These are phyloP conservation scores for Silene latifolia DNA, from an alignment of 148 eudicot genomes.

Conservation along the genomic window DNA sequence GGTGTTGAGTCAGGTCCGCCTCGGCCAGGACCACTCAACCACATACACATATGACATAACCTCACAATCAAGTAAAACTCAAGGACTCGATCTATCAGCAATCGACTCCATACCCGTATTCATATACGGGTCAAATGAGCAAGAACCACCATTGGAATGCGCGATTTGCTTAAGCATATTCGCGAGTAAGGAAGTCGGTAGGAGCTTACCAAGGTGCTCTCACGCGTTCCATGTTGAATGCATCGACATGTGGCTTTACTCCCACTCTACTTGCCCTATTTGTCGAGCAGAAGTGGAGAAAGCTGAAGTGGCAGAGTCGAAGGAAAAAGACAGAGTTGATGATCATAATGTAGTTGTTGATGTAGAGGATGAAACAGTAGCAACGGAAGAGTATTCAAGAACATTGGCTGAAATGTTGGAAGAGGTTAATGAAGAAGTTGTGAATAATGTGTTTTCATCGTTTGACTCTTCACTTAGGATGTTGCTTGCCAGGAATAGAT, in stretches of 20 bases:
- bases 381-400: neutral
- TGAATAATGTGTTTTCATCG: neutral
- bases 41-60: conserved; percentile 20
- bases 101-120: conserved; percentile 46
- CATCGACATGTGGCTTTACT: conserved; percentile 66
- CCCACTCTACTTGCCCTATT: conserved; percentile 57
- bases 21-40: conserved; percentile 22
- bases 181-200: conserved; percentile 44
- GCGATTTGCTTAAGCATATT: conserved; percentile 52
- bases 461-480: conserved; percentile 30
- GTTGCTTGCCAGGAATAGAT: conserved; percentile 36
- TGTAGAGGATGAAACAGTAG: neutral
- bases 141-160: conserved; percentile 33
- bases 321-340: neutral
- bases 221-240: conserved; percentile 68
- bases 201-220: conserved; percentile 42
- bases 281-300: conserved; percentile 40
- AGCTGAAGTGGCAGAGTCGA: conserved; percentile 2
- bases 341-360: neutral
- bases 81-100: conserved; percentile 42
- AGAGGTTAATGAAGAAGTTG: conserved; percentile 5
- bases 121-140: conserved; percentile 20
- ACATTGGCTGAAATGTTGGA: conserved; percentile 10
- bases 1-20: conserved; percentile 12
- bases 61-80: neutral